Evolutionary conservation across 2,329 filamentous ascomycete genomes (phyloP).

Genomic region (Pseudogymnoascus sp.): DNA sequence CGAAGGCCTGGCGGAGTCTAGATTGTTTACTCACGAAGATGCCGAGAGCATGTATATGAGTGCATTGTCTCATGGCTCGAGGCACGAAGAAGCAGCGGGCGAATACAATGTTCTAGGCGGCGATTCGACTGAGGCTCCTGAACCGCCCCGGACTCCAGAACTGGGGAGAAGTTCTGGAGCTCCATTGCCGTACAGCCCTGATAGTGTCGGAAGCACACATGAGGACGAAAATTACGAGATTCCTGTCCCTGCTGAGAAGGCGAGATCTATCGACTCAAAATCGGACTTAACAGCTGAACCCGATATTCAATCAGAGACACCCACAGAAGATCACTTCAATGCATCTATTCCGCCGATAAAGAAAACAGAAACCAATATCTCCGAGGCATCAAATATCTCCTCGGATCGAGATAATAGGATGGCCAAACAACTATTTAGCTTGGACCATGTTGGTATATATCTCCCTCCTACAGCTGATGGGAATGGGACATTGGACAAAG

Average conservation of each 20-base stretch:
- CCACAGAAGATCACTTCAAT: neutral
- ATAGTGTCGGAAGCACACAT: neutral
- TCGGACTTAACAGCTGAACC: slow-evolving; percentile 3
- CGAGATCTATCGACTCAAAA: neutral
- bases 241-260: neutral
- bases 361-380: slow-evolving; percentile 20
- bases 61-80: slow-evolving; percentile 44
- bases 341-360: slow-evolving; percentile 14
- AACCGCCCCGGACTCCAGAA: neutral
- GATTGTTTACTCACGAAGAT: slow-evolving; percentile 69
- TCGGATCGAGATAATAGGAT: slow-evolving; percentile 24
- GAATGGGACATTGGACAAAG: slow-evolving; percentile 11
- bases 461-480: slow-evolving; percentile 19
- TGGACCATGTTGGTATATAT: slow-evolving; percentile 31
- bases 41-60: slow-evolving; percentile 86
- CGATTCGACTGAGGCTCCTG: neutral
- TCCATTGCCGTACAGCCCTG: neutral
- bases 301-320: slow-evolving; percentile 10
- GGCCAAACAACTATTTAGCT: slow-evolving; percentile 28
- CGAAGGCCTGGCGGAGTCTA: slow-evolving; percentile 55
- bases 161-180: neutral
- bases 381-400: slow-evolving; percentile 22
- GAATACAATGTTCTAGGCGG: neutral
- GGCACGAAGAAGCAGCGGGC: slow-evolving; percentile 11
- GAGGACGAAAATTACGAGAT: neutral